phyloP scores from a whole-genome alignment of 2,329 filamentous ascomycete genomes.

The Plenodomus biglobosus region DNA sequence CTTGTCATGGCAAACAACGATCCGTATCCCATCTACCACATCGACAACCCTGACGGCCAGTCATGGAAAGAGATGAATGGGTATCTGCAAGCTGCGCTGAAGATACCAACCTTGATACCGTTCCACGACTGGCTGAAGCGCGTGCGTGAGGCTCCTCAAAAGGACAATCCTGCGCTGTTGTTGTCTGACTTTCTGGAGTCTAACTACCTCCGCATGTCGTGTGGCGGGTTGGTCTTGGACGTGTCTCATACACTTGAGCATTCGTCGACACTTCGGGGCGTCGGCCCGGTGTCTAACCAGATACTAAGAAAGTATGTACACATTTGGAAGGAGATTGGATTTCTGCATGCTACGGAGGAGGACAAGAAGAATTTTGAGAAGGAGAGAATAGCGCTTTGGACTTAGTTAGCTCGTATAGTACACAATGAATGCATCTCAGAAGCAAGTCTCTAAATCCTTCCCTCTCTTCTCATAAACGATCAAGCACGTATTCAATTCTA shows the following conservation, averaged over 20 bases:
- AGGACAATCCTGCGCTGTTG: slow-evolving; percentile 36
- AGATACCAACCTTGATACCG: slow-evolving; percentile 41
- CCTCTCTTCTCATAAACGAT: too few relatives aligned
- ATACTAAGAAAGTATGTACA: slow-evolving; percentile 11
- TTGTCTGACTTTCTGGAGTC: slow-evolving; percentile 39
- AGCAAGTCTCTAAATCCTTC: too few relatives aligned
- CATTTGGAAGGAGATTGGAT: slow-evolving; percentile 13
- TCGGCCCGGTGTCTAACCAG: slow-evolving; percentile 8
- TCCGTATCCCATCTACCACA: slow-evolving; percentile 47
- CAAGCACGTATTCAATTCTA: too few relatives aligned
- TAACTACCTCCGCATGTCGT: slow-evolving; percentile 49
- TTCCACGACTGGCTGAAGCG: slow-evolving; percentile 47
- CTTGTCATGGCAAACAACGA: slow-evolving; percentile 28
- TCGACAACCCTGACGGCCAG: slow-evolving; percentile 50
- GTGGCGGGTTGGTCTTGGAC: slow-evolving; percentile 48
- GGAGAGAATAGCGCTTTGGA: background rate
- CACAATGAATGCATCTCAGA: too few relatives aligned
- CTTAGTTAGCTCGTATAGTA: too few relatives aligned
- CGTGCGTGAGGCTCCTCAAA: slow-evolving; percentile 29
- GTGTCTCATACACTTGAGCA: slow-evolving; percentile 40
- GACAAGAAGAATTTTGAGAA: background rate
- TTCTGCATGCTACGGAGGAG: slow-evolving; percentile 3
- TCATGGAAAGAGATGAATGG: slow-evolving; percentile 44
- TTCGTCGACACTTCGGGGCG: slow-evolving; percentile 38
- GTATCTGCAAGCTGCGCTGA: slow-evolving; percentile 33